Percentiles rank a stretch among this genome's conserved stretches.
phyloP scores from a whole-genome alignment of 2,329 filamentous ascomycete species.

The Albophoma yamanashiensis region DNA sequence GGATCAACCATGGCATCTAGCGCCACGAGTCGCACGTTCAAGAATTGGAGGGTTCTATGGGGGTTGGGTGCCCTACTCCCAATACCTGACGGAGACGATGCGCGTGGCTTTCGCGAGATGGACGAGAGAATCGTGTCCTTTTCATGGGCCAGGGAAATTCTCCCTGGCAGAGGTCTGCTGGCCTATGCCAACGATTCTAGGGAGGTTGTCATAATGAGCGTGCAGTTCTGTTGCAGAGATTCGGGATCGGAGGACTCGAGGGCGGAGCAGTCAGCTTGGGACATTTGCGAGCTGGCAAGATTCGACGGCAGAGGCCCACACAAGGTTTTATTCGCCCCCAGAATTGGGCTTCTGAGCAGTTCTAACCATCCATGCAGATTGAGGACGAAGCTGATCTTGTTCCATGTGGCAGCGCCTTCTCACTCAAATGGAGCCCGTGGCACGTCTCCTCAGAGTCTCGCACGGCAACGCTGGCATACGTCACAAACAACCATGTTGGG shows the following conservation, averaged over 20 bases:
- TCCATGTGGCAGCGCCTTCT: constrained; percentile 37
- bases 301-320: constrained; percentile 38
- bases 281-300: constrained; percentile 37
- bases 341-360: background rate
- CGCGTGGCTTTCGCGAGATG: constrained; percentile 20
- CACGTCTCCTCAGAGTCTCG: constrained; percentile 19
- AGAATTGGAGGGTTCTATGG: constrained; percentile 45
- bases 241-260: constrained; percentile 2
- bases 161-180: constrained; percentile 30
- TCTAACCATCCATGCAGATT: constrained; percentile 8
- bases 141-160: constrained; percentile 38
- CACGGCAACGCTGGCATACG: constrained; percentile 37
- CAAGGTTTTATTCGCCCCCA: constrained; percentile 4
- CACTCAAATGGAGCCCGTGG: constrained; percentile 46
- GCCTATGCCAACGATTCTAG: constrained; percentile 40
- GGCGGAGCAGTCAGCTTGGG: constrained; percentile 30
- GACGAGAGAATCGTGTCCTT: constrained; percentile 39
- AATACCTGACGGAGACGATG: constrained; percentile 29
- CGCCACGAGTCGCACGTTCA: constrained; percentile 27
- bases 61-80: constrained; percentile 41
- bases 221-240: constrained; percentile 25
- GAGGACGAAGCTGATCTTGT: constrained; percentile 31
- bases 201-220: constrained; percentile 39
- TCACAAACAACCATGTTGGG: constrained; percentile 40
- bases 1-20: constrained; percentile 15